A percentile compares a stretch with the other conserved stretches of the same genome.
These are phyloP conservation scores for Helichrysum umbraculigerum DNA, from an alignment of 129 eudicot species.

Conservation along the genomic window DNA sequence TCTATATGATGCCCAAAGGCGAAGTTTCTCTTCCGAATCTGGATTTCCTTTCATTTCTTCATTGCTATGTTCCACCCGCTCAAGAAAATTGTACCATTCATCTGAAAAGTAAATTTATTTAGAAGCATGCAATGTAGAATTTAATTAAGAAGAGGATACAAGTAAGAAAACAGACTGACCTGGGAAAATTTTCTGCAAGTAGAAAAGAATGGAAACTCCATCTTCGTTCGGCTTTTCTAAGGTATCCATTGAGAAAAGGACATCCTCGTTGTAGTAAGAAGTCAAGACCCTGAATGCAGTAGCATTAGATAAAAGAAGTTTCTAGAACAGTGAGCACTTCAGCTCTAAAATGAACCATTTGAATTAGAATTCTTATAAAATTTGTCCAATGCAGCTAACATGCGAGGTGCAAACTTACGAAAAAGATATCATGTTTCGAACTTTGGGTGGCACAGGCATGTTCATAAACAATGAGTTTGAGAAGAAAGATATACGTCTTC, in stretches of 20 bases:
- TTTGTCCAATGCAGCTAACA: neutral
- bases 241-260: conserved; percentile 66
- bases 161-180: conserved; percentile 40
- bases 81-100: conserved; percentile 81
- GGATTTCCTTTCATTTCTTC: conserved; percentile 65
- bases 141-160: conserved; percentile 4
- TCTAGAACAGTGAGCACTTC: conserved; percentile 2
- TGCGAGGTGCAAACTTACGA: conserved; percentile 48
- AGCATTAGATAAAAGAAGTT: neutral
- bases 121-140: conserved; percentile 8
- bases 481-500: conserved; percentile 86
- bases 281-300: conserved; percentile 58
- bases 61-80: conserved; percentile 50
- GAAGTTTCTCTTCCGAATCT: conserved; percentile 55
- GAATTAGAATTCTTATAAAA: neutral
- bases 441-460: conserved; percentile 91
- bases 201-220: conserved; percentile 80
- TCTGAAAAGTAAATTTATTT: conserved; percentile 37
- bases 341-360: neutral
- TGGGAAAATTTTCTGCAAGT: conserved; percentile 77
- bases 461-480: conserved; percentile 95
- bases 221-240: conserved; percentile 80
- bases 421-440: conserved; percentile 91
- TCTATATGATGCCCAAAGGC: conserved; percentile 92
- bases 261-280: conserved; percentile 83